A percentile compares a stretch with the other conserved stretches of the same genome.
phyloP scores from a whole-genome alignment of 257 asterid species.

The Solanum arcanum region DNA sequence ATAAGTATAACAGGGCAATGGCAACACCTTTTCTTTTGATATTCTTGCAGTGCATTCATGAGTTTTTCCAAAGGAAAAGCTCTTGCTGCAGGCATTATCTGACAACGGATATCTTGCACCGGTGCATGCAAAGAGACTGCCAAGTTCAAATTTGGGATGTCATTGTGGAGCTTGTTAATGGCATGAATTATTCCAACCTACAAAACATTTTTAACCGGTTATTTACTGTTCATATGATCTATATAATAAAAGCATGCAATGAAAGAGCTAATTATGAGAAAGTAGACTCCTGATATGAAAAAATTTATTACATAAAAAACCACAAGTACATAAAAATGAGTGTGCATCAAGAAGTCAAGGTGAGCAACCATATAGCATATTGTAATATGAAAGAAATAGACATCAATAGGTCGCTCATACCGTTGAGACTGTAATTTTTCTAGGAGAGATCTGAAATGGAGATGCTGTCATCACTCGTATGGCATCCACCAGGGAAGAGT shows the following conservation, averaged over 20 bases:
- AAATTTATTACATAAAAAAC: not conserved
- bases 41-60: constrained; percentile 63
- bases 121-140: constrained; percentile 98
- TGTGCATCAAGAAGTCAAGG: not conserved
- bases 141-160: constrained; percentile 68
- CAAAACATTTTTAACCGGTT: not conserved
- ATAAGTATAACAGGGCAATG: not conserved
- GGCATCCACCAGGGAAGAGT: constrained; percentile 75
- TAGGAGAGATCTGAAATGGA: constrained; percentile 83
- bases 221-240: not conserved
- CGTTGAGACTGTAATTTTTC: constrained; percentile 84
- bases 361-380: not conserved
- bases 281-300: not conserved
- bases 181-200: constrained; percentile 95
- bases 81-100: constrained; percentile 97
- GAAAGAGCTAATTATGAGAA: not conserved
- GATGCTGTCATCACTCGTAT: constrained; percentile 66
- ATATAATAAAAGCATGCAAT: not conserved
- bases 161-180: constrained; percentile 67
- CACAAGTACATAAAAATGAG: not conserved
- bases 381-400: not conserved
- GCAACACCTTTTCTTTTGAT: constrained; percentile 63
- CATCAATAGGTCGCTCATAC: constrained; percentile 20
- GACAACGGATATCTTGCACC: constrained; percentile 88
- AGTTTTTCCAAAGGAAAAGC: constrained; percentile 89